Percentiles rank a stretch among this genome's conserved stretches.
These are phyloP conservation scores for Sugiyamaella xylanicola DNA, from an alignment of 1,139 yeast genomes.

Conservation along the genomic window DNA sequence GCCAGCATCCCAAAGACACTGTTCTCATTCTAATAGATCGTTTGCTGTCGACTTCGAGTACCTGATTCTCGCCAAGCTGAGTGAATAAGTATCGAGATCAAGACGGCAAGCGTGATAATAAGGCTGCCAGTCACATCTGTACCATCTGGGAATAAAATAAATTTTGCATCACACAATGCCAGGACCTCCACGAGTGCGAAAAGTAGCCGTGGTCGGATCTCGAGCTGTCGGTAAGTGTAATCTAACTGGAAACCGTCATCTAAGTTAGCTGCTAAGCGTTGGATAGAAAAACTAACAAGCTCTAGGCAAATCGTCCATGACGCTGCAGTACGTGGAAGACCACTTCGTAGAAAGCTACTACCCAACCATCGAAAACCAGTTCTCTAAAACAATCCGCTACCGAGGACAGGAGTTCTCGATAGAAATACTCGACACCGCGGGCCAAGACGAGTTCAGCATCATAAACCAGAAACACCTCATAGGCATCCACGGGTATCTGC, in stretches of 20 bases:
- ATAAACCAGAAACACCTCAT: slow-evolving; percentile 78
- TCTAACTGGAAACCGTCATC: too few species aligned
- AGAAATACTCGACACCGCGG: slow-evolving; percentile 90
- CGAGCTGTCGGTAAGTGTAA: slow-evolving; percentile 67
- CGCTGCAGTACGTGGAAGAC: slow-evolving; percentile 85
- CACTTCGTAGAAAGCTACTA: slow-evolving; percentile 87
- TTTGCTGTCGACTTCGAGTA: too few species aligned
- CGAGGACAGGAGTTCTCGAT: slow-evolving; percentile 66
- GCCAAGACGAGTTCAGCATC: slow-evolving; percentile 79
- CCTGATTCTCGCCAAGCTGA: too few species aligned
- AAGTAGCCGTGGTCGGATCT: slow-evolving; percentile 85
- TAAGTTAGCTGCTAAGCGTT: too few species aligned
- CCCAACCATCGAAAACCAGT: slow-evolving; percentile 90
- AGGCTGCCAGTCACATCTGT: background rate
- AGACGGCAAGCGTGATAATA: background rate
- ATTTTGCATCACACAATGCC: background rate
- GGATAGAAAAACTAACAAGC: too few species aligned
- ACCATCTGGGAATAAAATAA: background rate
- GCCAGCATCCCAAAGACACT: too few species aligned
- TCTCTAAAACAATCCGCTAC: slow-evolving; percentile 67
- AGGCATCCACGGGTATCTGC: slow-evolving; percentile 80
- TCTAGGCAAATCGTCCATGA: slow-evolving; percentile 79
- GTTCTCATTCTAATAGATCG: too few species aligned
- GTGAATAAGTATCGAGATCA: too few species aligned
- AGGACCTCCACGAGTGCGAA: slow-evolving; percentile 43